Evolutionary conservation across 2,329 filamentous ascomycete genomes (phyloP).

Genomic region (Trichoderma citrinoviride): DNA sequence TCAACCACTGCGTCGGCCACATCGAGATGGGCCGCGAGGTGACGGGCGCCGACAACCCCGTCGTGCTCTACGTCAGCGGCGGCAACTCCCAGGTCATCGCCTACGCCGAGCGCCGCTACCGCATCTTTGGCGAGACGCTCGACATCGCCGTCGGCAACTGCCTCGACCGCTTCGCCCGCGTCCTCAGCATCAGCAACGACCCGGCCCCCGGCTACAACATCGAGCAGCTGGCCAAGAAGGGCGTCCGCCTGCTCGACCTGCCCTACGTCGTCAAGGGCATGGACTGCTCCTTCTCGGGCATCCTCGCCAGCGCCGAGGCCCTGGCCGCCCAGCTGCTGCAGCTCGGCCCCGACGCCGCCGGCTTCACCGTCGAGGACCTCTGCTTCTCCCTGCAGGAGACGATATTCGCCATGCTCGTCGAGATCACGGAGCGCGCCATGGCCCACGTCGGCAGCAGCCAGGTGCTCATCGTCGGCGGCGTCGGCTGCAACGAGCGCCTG

Average conservation of each 20-base stretch:
- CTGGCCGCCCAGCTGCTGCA: conserved; percentile 66
- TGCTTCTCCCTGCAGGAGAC: conserved; percentile 97
- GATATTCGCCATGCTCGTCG: conserved; percentile 93
- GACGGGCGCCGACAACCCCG: conserved; percentile 84
- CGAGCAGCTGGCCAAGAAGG: conserved; percentile 81
- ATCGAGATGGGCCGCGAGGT: conserved; percentile 98
- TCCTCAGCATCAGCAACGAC: conserved; percentile 88
- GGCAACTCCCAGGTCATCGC: conserved; percentile 98
- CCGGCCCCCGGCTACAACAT: conserved; percentile 98
- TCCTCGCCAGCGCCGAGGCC: conserved; percentile 78
- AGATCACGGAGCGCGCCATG: conserved; percentile 98
- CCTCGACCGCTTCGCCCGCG: conserved; percentile 90
- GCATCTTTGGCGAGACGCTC: conserved; percentile 96
- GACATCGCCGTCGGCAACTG: conserved; percentile 98
- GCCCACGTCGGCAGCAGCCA: conserved; percentile 89
- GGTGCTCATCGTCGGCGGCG: conserved; percentile 92
- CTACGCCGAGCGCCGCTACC: conserved; percentile 89
- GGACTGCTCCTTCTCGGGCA: conserved; percentile 95
- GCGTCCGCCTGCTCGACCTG: conserved; percentile 73
- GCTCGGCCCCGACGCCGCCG: conserved; percentile 47
- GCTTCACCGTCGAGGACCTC: conserved; percentile 76
- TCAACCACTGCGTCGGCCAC: conserved; percentile 97
- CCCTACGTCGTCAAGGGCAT: conserved; percentile 98
- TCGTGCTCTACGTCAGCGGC: conserved; percentile 92
- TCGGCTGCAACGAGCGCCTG: conserved; percentile 89